These are phyloP conservation scores for Phytophthora ramorum DNA, from an alignment of 352 stramenopile genomes.

Conservation along the genomic window DNA sequence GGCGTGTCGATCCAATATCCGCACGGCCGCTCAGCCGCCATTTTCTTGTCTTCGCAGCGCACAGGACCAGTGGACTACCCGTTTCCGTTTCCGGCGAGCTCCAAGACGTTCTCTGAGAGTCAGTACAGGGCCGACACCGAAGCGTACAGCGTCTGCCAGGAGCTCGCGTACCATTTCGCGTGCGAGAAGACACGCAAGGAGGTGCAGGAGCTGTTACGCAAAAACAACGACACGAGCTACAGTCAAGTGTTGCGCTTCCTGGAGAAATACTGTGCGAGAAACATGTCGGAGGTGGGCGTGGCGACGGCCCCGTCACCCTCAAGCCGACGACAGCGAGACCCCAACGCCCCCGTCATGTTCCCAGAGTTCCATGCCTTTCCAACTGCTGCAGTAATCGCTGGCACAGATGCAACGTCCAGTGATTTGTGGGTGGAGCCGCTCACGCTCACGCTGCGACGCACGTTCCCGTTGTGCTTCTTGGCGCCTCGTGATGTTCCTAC, in stretches of 20 bases:
- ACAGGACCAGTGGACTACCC: conserved; percentile 9
- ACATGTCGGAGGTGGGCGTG: neutral
- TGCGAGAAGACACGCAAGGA: conserved; percentile 58
- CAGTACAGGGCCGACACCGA: conserved; percentile 38
- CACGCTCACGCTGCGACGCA: conserved; percentile 67
- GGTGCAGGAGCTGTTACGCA: conserved; percentile 66
- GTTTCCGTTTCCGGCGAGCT: conserved; percentile 34
- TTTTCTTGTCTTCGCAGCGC: neutral
- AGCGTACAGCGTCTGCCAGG: conserved; percentile 56
- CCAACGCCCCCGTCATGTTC: conserved; percentile 42
- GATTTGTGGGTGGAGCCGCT: conserved; percentile 81
- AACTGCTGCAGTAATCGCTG: conserved; percentile 69
- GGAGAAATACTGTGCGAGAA: conserved; percentile 49
- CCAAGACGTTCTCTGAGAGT: neutral
- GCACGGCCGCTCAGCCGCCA: conserved; percentile 1
- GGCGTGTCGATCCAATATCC: conserved; percentile 64
- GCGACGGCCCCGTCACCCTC: neutral
- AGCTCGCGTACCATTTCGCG: conserved; percentile 72
- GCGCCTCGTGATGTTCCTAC: conserved; percentile 60
- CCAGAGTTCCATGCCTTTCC: conserved; percentile 59
- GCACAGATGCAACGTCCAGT: conserved; percentile 75
- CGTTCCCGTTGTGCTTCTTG: conserved; percentile 71
- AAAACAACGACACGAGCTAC: conserved; percentile 78
- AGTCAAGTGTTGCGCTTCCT: conserved; percentile 69
- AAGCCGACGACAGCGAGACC: conserved; percentile 19